A percentile compares a stretch with the other conserved stretches of the same genome.
Evolutionary conservation across 116 monocot species (phyloP).

Genomic region (Zostera marina): DNA sequence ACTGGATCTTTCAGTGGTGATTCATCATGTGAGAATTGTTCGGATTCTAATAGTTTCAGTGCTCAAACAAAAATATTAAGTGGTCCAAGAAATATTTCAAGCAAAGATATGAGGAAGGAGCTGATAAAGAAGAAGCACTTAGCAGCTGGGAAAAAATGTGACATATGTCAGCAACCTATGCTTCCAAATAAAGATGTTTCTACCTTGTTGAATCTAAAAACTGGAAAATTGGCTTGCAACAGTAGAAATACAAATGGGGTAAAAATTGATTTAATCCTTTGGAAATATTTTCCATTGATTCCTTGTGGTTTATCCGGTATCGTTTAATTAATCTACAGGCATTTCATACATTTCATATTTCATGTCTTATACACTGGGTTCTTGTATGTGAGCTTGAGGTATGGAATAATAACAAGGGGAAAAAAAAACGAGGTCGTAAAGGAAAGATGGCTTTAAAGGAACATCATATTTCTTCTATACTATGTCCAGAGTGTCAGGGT

Average conservation of each 20-base stretch:
- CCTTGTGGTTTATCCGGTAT: neutral
- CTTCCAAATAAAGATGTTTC: conserved; percentile 71
- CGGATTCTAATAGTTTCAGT: conserved; percentile 1
- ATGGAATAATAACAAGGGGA: conserved; percentile 20
- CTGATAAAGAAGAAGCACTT: conserved; percentile 36
- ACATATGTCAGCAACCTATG: conserved; percentile 68
- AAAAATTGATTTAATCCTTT: conserved; percentile 6
- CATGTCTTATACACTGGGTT: conserved; percentile 91
- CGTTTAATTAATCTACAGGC: conserved; percentile 29
- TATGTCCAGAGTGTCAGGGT: conserved; percentile 87
- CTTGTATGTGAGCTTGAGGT: conserved; percentile 63
- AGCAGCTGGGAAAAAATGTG: conserved; percentile 58
- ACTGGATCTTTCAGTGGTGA: conserved; percentile 8
- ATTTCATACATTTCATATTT: conserved; percentile 80
- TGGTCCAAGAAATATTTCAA: conserved; percentile 9
- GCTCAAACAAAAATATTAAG: neutral
- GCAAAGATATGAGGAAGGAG: conserved; percentile 27
- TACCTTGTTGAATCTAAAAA: conserved; percentile 62
- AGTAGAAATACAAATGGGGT: conserved; percentile 80
- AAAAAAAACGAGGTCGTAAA: conserved; percentile 42
- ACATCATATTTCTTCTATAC: conserved; percentile 26
- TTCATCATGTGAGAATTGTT: conserved; percentile 12
- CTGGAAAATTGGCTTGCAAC: conserved; percentile 68
- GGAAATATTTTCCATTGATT: neutral
- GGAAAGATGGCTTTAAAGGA: conserved; percentile 22